A percentile compares a stretch with the other conserved stretches of the same genome.
Conservation (phyloP, 805 yeast species). For the Wickerhamiella australiensis region DNA sequence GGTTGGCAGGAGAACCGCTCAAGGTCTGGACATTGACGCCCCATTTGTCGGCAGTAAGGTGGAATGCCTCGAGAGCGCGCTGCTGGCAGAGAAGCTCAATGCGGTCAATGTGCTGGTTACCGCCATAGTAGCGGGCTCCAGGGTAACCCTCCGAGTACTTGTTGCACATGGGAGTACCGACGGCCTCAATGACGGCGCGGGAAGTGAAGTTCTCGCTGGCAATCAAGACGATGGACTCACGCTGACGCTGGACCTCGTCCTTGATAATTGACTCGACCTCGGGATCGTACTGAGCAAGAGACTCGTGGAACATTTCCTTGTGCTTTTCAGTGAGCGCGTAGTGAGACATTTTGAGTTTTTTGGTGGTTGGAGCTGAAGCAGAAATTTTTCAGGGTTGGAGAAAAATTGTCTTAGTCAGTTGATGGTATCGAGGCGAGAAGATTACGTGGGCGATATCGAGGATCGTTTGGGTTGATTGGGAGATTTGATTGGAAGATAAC, state of each 20-base stretch:
- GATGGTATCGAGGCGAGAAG: no score
- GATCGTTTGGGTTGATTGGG: not conserved
- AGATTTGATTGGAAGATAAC: slow-evolving; percentile 1
- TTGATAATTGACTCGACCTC: slow-evolving; percentile 32
- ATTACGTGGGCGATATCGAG: no score
- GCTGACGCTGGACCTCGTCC: slow-evolving; percentile 84
- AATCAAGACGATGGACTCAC: slow-evolving; percentile 82
- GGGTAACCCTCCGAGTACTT: slow-evolving; percentile 99
- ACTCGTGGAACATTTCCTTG: slow-evolving; percentile 22
- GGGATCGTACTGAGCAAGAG: slow-evolving; percentile 26
- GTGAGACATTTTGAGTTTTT: slow-evolving; percentile 20
- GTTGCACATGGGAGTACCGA: slow-evolving; percentile 97
- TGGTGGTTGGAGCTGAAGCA: not conserved
- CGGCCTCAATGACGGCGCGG: slow-evolving; percentile 86
- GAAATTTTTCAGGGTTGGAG: slow-evolving; percentile 4
- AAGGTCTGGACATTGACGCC: slow-evolving; percentile 96
- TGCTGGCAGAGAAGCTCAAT: slow-evolving; percentile 86
- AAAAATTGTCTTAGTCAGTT: not conserved
- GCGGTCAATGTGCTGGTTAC: slow-evolving; percentile 92
- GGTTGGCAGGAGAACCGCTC: slow-evolving; percentile 95
- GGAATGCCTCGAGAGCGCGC: slow-evolving; percentile 86
- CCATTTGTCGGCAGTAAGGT: slow-evolving; percentile 72
- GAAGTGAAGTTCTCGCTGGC: slow-evolving; percentile 97
- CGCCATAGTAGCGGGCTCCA: slow-evolving; percentile 98
- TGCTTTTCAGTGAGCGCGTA: slow-evolving; percentile 28